These are phyloP conservation scores for Boletellus sp. DNA, from an alignment of 1,284 basidiomycete species.

Conservation along the genomic window DNA sequence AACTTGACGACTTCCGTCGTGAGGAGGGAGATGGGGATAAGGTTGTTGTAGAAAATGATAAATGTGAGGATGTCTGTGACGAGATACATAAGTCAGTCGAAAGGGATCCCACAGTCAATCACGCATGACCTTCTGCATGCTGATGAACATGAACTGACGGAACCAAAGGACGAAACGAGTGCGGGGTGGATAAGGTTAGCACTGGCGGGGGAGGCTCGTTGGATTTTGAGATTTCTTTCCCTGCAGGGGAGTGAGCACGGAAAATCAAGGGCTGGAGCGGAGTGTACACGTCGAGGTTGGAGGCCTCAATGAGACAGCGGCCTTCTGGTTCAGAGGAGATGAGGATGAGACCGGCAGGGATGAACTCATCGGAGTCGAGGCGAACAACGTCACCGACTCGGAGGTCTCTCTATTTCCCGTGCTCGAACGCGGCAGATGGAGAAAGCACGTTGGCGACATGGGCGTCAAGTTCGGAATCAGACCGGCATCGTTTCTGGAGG, in stretches of 20 bases:
- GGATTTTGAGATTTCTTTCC: slow-evolving; percentile 99
- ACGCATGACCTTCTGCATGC: slow-evolving; percentile 64
- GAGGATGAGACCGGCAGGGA: slow-evolving; percentile 91
- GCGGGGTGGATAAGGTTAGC: slow-evolving; percentile 72
- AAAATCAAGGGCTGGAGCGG: background rate
- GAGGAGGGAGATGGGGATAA: slow-evolving; percentile 98
- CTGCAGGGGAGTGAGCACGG: slow-evolving; percentile 38
- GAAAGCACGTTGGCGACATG: slow-evolving; percentile 78
- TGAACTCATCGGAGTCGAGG: slow-evolving; percentile 89
- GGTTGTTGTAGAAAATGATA: slow-evolving; percentile 98
- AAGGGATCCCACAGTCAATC: background rate
- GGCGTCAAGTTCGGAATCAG: slow-evolving; percentile 90
- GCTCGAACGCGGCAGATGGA: slow-evolving; percentile 62
- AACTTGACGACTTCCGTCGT: slow-evolving; percentile 99
- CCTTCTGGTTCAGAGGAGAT: slow-evolving; percentile 94
- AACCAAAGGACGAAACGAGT: slow-evolving; percentile 76
- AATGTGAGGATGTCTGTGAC: slow-evolving; percentile 89
- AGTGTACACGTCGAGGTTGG: slow-evolving; percentile 90
- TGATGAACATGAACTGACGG: slow-evolving; percentile 85
- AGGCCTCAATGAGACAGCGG: slow-evolving; percentile 95
- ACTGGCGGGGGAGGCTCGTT: slow-evolving; percentile 88
- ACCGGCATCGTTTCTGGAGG: slow-evolving; percentile 90
- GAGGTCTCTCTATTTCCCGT: slow-evolving; percentile 86
- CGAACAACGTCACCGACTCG: slow-evolving; percentile 91
- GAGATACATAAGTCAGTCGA: slow-evolving; percentile 7